Evolutionary conservation across 2,329 filamentous ascomycete species (phyloP).

Genomic region (Xylariaceae sp.): DNA sequence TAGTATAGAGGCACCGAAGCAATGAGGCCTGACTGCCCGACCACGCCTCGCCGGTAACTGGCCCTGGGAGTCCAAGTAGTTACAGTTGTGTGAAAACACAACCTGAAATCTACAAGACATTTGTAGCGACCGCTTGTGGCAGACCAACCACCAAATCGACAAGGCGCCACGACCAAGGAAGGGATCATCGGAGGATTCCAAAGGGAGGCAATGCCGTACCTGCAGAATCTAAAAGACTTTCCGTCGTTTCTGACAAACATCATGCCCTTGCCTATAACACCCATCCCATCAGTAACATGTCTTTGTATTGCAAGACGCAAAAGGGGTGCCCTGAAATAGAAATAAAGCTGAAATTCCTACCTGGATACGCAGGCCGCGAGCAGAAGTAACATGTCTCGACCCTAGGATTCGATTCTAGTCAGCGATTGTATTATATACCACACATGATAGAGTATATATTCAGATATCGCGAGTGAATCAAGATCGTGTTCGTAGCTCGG

Average conservation of each 20-base stretch:
- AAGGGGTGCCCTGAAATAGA: no score
- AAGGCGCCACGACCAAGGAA: neutral
- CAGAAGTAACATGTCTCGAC: conserved; percentile 68
- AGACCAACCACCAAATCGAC: neutral
- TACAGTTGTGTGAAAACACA: neutral
- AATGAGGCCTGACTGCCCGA: no score
- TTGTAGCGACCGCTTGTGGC: neutral
- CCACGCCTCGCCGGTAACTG: no score
- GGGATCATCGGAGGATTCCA: neutral
- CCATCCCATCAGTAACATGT: conserved; percentile 4
- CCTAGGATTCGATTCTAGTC: conserved; percentile 32
- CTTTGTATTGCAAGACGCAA: no score
- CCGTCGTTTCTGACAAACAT: conserved; percentile 19
- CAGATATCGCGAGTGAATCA: no score
- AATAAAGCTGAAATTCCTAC: no score
- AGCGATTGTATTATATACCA: no score
- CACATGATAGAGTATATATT: no score
- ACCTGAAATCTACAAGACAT: neutral
- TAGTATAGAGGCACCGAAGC: no score
- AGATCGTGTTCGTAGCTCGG: no score
- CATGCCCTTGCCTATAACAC: conserved; percentile 15
- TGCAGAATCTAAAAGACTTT: conserved; percentile 19
- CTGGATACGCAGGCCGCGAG: conserved; percentile 58
- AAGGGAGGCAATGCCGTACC: conserved; percentile 7
- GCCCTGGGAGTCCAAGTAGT: neutral